Conservation (phyloP, 176 grass and related monocot species). For the Rhipidocladum racemiflorum region DNA sequence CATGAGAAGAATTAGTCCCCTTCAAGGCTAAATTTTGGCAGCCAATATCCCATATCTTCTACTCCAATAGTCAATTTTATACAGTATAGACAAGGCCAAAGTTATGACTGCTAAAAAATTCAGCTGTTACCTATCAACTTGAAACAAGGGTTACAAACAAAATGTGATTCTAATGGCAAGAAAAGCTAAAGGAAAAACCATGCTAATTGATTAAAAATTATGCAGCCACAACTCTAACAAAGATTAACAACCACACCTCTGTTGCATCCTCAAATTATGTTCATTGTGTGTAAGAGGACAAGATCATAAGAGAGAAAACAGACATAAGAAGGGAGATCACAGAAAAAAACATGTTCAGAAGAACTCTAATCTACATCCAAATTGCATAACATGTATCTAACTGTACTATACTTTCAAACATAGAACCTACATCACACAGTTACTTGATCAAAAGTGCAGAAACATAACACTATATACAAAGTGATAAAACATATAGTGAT, state of each 20-base stretch:
- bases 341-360: neutral
- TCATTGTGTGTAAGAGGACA: neutral
- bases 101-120: neutral
- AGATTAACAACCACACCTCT: neutral
- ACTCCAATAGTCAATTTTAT: conserved; percentile 5
- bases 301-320: neutral
- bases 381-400: conserved; percentile 1
- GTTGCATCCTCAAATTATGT: neutral
- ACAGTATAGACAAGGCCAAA: neutral
- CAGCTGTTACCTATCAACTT: neutral
- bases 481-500: conserved; percentile 5
- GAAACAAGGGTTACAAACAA: neutral
- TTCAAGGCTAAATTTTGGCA: conserved; percentile 7
- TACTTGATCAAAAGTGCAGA: neutral
- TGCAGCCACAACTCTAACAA: neutral
- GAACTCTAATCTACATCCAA: neutral
- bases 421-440: neutral
- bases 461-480: neutral
- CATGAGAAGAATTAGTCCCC: neutral
- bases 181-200: neutral
- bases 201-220: neutral
- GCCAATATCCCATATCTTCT: neutral
- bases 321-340: neutral
- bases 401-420: neutral
- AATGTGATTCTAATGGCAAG: neutral